Evolutionary conservation across 2,329 filamentous ascomycete genomes (phyloP), one percentile per base, ranked within the genome.

Genomic region (Lizonia empirigonia): DNA sequence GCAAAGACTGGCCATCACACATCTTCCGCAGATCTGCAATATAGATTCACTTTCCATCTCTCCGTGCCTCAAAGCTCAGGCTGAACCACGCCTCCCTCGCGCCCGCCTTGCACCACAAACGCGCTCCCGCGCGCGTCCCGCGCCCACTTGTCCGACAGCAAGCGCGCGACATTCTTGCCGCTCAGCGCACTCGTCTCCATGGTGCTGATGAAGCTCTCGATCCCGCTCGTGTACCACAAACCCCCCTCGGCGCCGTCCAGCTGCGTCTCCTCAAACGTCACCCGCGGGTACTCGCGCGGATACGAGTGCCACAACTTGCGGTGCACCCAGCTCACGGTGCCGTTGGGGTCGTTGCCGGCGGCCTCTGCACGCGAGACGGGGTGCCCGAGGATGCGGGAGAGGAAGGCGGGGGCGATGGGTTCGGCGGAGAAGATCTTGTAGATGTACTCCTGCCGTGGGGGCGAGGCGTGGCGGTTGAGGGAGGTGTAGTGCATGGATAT

Each of bases 111-210:
- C 12, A 22, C 13, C 1, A 10, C 20, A 15, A 36, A 22, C 19
- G 13, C n/a, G 13, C 5, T n/a, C 24, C 40, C 33, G 16, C 20
- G 38, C 36, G 59, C 48, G 27, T 29, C 40, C 3, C 9, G 41
- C 57, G 71, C 65, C 71, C 80, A 84, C 42, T 83, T 82, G 63
- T 92, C 83, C 0, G 85, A 79, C 36, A 93, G 78, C 45, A 94
- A 75, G 56, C 80, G 81, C 7, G 90, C 90, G 16, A 94, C 86
- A 67, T 94, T 94, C 82, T 83, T 90, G 0, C 94, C 94, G 85
- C 94, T 94, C 60, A 97, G 74, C 1, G 90, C 89, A 70, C 87
- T 96, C 6, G 94, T 97, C 78, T 99, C 94, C 94, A 99, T 97
- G 0, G 91, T 96, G 8, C 89, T 94, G 61, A 97, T 95, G 70